phyloP scores from a whole-genome alignment of 2,329 filamentous ascomycete genomes.

The Fusarium mangiferae region DNA sequence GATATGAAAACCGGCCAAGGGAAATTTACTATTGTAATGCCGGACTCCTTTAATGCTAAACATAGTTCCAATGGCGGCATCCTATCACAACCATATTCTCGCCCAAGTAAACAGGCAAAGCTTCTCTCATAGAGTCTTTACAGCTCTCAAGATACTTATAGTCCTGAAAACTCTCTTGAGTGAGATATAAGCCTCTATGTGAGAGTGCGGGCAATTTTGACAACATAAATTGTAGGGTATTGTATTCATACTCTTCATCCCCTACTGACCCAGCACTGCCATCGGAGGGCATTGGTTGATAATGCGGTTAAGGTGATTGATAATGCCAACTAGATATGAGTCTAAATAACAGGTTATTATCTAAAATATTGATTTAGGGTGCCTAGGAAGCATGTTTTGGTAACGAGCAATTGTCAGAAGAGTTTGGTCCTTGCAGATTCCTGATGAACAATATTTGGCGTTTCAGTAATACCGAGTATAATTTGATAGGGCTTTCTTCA shows the following conservation, averaged over 20 bases:
- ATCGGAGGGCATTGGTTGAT: neutral
- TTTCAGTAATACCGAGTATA: neutral
- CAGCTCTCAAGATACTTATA: accelerated
- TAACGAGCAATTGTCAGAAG: neutral
- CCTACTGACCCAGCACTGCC: neutral
- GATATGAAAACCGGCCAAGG: accelerated
- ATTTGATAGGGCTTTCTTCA: neutral
- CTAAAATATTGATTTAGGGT: too few relatives aligned
- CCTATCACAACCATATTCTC: neutral
- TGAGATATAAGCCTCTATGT: neutral
- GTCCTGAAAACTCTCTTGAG: too few relatives aligned
- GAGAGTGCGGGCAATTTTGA: neutral
- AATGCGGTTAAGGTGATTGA: too few relatives aligned
- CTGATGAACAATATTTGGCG: neutral
- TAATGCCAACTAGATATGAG: accelerated
- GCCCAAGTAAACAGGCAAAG: too few relatives aligned
- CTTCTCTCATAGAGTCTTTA: neutral
- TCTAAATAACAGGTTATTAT: neutral
- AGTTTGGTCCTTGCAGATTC: neutral
- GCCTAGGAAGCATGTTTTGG: neutral
- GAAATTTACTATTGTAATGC: neutral
- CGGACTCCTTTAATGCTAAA: neutral
- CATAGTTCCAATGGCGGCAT: neutral
- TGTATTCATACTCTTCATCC: neutral
- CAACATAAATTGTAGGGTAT: neutral